These are phyloP conservation scores for Mucor lusitanicus DNA, from an alignment of 371 early-diverging fungal genomes.

Conservation along the genomic window DNA sequence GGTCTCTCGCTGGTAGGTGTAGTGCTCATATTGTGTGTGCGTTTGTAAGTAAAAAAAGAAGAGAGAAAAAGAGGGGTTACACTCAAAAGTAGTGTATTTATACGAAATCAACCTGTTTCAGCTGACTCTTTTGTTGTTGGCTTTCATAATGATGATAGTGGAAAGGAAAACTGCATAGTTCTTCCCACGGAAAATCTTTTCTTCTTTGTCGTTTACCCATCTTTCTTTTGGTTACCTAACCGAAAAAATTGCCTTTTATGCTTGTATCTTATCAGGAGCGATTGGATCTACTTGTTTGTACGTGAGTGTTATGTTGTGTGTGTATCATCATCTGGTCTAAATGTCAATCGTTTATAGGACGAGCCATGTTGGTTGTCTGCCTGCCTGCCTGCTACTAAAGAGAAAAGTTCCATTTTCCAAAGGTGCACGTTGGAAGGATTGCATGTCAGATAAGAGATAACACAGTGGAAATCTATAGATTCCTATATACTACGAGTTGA, in stretches of 20 bases:
- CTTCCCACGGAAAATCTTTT: background rate
- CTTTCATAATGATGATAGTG: background rate
- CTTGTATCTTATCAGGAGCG: background rate
- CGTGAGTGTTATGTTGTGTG: background rate
- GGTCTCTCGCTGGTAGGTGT: slow-evolving; percentile 24
- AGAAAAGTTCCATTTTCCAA: background rate
- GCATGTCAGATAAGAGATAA: too few relatives aligned
- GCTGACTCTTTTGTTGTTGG: background rate
- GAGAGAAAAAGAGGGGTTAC: background rate
- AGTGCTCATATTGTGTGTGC: slow-evolving; percentile 9
- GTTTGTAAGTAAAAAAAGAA: background rate
- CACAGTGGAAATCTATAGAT: too few relatives aligned
- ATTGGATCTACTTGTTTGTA: background rate
- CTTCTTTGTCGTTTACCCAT: background rate
- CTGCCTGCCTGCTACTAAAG: too few relatives aligned
- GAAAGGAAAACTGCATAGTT: background rate
- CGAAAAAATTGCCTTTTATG: background rate
- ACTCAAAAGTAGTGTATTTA: background rate
- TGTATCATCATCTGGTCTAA: background rate
- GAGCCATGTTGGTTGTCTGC: too few relatives aligned
- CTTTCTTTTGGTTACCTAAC: background rate
- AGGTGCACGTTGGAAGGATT: too few relatives aligned
- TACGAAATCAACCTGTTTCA: slow-evolving; percentile 1
- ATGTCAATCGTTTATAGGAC: background rate
- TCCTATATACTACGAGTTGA: too few relatives aligned